Base-by-base conservation (phyloP, 1,284 basidiomycete species). In the Chalciporus sp. region DNA sequence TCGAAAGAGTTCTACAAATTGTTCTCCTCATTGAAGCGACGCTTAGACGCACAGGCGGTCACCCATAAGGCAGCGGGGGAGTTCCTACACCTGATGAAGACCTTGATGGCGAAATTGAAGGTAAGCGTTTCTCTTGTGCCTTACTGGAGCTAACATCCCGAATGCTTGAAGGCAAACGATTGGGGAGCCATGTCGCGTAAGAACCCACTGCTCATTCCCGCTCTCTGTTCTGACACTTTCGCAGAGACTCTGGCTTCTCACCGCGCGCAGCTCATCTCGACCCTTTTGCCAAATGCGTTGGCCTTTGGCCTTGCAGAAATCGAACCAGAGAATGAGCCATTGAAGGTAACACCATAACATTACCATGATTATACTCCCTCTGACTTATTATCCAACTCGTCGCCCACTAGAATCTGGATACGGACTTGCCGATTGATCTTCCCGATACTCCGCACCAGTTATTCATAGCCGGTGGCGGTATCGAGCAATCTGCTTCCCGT, bases 41-140 rank as follows among this genome's bases (percentile, higher is more conserved):
- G 68, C 6, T 63, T 86, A 4, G 77, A 82, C 55, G 64, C 73
- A 27, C 83, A 84, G 55, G 58, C 57, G 3, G 47, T 78, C 0
- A 83, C 82, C 0, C 82, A 86, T 58, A 63, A 60, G 0, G 72
- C 75, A 0, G 84, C 78, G 0, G 81, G 80, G 2, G 74, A 79
- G 42, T 85, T 86, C 59, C 67, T 85, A n/a, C 76, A 81, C 33
- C 76, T 76, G 3, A 65, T 86, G 62, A 86, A 86, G 65, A 83
- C 81, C 0, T 61, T 86, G 40, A 86, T 86, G 83, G 84, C 84
- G 7, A 86, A 86, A 53, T 60, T 86, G 45, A 86, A 86, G 76
- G 84, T 80, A 50, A 46, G 52, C 41, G 29, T 27, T 7, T 27
- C 42, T 39, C 14, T 23, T 44, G 29, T 12, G 20, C 28, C 7